Evolutionary conservation across 2,329 filamentous ascomycete genomes (phyloP).

Genomic region (Epichloe coenophiala): DNA sequence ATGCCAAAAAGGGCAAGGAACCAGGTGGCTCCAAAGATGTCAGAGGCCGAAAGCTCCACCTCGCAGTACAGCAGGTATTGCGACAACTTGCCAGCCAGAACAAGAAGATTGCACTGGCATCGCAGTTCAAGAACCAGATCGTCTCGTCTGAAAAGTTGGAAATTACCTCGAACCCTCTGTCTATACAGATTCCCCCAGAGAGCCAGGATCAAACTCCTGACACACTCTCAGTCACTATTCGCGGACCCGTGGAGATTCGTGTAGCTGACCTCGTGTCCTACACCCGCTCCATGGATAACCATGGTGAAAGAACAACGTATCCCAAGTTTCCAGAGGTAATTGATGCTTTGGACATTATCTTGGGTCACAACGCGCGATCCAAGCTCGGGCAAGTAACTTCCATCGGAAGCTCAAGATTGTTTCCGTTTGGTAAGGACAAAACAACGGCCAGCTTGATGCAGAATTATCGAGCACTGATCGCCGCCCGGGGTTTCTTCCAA

Average conservation of each 20-base stretch:
- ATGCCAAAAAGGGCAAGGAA: slow-evolving; percentile 11
- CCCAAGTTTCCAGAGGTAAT: slow-evolving; percentile 35
- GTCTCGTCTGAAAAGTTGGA: slow-evolving; percentile 25
- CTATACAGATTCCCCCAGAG: slow-evolving; percentile 21
- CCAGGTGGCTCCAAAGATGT: slow-evolving; percentile 15
- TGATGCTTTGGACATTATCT: slow-evolving; percentile 38
- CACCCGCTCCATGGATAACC: slow-evolving; percentile 27
- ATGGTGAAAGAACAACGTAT: slow-evolving; percentile 23
- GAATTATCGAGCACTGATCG: slow-evolving; percentile 20
- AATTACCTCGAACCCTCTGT: slow-evolving; percentile 20
- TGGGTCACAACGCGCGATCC: slow-evolving; percentile 29
- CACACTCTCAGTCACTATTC: slow-evolving; percentile 27
- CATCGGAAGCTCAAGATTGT: slow-evolving; percentile 35
- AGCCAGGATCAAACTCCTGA: slow-evolving; percentile 18
- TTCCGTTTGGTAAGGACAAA: slow-evolving; percentile 23
- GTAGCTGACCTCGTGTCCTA: slow-evolving; percentile 31
- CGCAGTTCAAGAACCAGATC: slow-evolving; percentile 38
- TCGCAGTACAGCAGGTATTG: slow-evolving; percentile 27
- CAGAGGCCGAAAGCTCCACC: slow-evolving; percentile 29
- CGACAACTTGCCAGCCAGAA: slow-evolving; percentile 18
- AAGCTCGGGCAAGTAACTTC: slow-evolving; percentile 21
- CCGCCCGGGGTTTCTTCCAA: slow-evolving; percentile 41
- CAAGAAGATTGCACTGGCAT: slow-evolving; percentile 22
- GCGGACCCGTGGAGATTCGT: slow-evolving; percentile 23
- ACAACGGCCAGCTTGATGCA: slow-evolving; percentile 15